Evolutionary conservation across 139 green algal genomes (phyloP), one percentile per base, ranked within the genome.

Genomic region (Gonium pectorale): DNA sequence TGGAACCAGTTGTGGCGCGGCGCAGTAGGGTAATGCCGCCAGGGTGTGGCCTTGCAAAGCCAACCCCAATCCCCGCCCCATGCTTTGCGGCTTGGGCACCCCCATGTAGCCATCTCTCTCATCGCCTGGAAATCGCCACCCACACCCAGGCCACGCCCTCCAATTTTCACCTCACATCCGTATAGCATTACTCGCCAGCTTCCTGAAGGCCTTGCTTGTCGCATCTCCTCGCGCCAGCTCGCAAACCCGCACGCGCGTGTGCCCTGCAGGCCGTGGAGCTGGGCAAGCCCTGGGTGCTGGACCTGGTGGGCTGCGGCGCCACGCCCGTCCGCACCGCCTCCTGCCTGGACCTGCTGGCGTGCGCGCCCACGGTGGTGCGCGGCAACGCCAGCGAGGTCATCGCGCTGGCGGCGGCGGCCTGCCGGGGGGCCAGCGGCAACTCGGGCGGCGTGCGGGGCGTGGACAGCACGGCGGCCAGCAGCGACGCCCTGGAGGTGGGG

Each of bases 331-430:
- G 94, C 62, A 94, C 91, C 9, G 31, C 83, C 73, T 79, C 90
- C 17, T 94, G 92, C 67, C 31, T 93, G 24, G 83, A 89, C 5
- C 75, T 97, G 74, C 75, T 96, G 37, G 52, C 72, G 41, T 87
- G 91, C 19, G 43, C 80, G 41, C 95, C 95, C 3, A 93, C 92
- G 0, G 87, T 98, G 17, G 89, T 97, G 38, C 88, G 95, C 0
- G 94, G 94, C 44, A 98, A 98, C 78, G 92, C 88, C 0, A 94
- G 89, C 1, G 95, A 98, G 79, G 92, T 98, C 26, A 81, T 96
- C 31, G 91, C 95, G 4, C 81, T 98, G 38, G 89, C 92, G 26
- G 92, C 91, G 15, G 91, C 87, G n/a, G 88, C 86, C 40, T 90
- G 87, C 26, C 38, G 66, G 38, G 22, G 21, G 38, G 31, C 31